A percentile compares a stretch with the other conserved stretches of the same genome.
Evolutionary conservation across 2,329 filamentous ascomycete species (phyloP).

Genomic region (Colletotrichum eleusines): DNA sequence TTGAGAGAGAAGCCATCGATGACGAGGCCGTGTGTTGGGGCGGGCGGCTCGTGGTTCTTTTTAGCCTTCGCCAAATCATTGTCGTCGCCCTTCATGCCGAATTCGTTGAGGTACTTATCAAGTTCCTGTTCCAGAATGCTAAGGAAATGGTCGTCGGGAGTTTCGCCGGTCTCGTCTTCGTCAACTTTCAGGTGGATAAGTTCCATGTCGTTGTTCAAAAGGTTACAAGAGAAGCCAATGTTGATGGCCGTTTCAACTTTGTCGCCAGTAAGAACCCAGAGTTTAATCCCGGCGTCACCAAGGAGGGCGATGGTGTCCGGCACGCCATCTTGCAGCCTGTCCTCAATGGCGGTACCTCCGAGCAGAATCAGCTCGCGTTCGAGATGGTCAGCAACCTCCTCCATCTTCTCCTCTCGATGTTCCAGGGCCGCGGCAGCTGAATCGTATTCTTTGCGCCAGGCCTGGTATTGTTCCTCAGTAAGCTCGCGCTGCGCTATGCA

Average conservation of each 20-base stretch:
- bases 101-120: conserved; percentile 77
- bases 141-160: conserved; percentile 62
- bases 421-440: conserved; percentile 85
- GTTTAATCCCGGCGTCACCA: conserved; percentile 93
- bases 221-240: conserved; percentile 98
- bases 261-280: conserved; percentile 98
- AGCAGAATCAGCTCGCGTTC: conserved; percentile 90
- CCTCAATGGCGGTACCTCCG: conserved; percentile 96
- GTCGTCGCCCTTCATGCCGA: conserved; percentile 85
- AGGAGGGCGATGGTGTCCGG: conserved; percentile 94
- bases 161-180: conserved; percentile 72
- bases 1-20: conserved; percentile 96
- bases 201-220: conserved; percentile 98
- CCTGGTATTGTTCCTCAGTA: conserved; percentile 82
- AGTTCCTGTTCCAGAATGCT: conserved; percentile 76
- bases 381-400: conserved; percentile 88
- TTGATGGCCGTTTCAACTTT: conserved; percentile 99
- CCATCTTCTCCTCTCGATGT: conserved; percentile 92
- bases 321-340: conserved; percentile 95
- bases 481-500: conserved; percentile 91
- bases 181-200: conserved; percentile 89
- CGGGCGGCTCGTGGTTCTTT: conserved; percentile 86
- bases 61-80: conserved; percentile 85
- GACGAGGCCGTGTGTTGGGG: conserved; percentile 89
- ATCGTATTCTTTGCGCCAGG: conserved; percentile 90